Percentiles rank a stretch among this genome's conserved stretches.
Conservation (phyloP, 2,329 filamentous ascomycete genomes). For the Penicillium sp. region DNA sequence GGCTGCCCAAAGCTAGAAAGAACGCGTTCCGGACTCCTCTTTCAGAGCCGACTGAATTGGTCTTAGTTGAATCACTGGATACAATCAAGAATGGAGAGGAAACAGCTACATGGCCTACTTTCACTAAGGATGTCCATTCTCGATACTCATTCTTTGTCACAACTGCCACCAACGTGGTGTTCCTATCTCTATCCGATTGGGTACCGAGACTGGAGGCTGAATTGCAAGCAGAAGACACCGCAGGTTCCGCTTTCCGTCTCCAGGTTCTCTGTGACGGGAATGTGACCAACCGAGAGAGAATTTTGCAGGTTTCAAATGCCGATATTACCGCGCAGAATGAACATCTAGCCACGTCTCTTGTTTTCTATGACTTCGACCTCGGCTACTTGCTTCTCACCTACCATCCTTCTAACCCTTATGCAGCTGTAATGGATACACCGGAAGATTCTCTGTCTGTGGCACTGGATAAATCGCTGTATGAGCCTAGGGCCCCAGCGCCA, state of each 20-base stretch:
- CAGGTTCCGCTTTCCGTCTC: constrained; percentile 58
- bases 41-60: constrained; percentile 44
- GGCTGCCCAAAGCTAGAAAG: constrained; percentile 54
- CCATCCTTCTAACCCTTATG: constrained; percentile 50
- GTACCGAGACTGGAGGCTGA: constrained; percentile 58
- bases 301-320: constrained; percentile 44
- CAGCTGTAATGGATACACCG: constrained; percentile 53
- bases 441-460: constrained; percentile 33
- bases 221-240: constrained; percentile 51
- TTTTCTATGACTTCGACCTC: constrained; percentile 57
- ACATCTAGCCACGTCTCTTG: constrained; percentile 50
- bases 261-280: constrained; percentile 55
- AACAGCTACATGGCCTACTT: constrained; percentile 50
- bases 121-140: constrained; percentile 56
- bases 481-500: constrained; percentile 23
- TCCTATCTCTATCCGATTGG: constrained; percentile 59
- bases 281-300: constrained; percentile 50
- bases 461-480: constrained; percentile 28
- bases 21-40: constrained; percentile 44
- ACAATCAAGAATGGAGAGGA: constrained; percentile 34
- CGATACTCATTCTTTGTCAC: constrained; percentile 62
- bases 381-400: constrained; percentile 59
- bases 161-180: constrained; percentile 54
- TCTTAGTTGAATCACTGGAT: constrained; percentile 48
- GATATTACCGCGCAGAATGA: constrained; percentile 26